Conservation (phyloP, 352 stramenopile species). For the Phytopythium mirpurense region DNA sequence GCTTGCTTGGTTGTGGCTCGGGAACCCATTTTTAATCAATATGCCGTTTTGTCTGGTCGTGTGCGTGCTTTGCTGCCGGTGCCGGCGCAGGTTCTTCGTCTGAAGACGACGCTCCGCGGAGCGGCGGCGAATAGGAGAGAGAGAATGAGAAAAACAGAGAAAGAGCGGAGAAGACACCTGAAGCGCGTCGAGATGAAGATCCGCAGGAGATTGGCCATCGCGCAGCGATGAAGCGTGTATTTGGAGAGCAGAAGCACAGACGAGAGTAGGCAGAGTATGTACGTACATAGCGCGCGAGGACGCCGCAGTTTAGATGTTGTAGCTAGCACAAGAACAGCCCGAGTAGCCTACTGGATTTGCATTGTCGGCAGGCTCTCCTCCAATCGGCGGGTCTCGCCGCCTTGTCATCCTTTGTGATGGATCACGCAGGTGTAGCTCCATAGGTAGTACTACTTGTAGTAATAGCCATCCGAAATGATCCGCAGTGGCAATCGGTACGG, state of each 20-base stretch:
- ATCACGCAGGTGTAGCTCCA: too few relatives aligned
- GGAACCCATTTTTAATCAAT: constrained; percentile 5
- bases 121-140: too few relatives aligned
- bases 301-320: constrained; percentile 1
- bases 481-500: too few relatives aligned
- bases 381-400: too few relatives aligned
- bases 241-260: background rate
- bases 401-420: too few relatives aligned
- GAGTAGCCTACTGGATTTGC: background rate
- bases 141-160: background rate
- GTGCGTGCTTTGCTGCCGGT: background rate
- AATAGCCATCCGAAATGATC: too few relatives aligned
- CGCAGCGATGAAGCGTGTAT: background rate
- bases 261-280: background rate
- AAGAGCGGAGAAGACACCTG: background rate
- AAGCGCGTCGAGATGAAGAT: background rate
- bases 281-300: background rate
- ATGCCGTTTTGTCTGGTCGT: constrained; percentile 1
- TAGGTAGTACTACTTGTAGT: too few relatives aligned
- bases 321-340: background rate
- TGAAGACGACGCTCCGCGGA: too few relatives aligned
- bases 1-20: background rate
- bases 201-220: too few relatives aligned
- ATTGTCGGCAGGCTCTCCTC: too few relatives aligned
- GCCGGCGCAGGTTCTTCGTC: constrained; percentile 2